phyloP scores from a whole-genome alignment of 2,329 filamentous ascomycete genomes.

The Didymosphaeria variabile region DNA sequence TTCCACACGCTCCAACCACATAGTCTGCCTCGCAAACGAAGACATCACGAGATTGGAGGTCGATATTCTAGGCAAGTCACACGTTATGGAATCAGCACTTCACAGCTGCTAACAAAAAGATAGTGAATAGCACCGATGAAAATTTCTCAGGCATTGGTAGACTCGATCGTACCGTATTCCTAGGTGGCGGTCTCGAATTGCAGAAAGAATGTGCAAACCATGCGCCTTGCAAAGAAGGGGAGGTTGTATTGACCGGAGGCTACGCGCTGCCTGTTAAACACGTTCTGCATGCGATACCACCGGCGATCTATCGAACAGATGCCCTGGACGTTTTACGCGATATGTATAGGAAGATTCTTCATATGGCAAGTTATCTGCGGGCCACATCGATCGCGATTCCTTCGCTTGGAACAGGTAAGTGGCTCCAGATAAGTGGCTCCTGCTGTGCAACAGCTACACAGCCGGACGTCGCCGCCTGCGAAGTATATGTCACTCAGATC shows the following conservation, averaged over 20 bases:
- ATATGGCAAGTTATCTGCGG: conserved; percentile 32
- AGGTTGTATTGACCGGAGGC: conserved; percentile 37
- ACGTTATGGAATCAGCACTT: too few relatives aligned
- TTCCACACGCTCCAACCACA: conserved; percentile 36
- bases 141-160: conserved; percentile 39
- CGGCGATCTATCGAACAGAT: conserved; percentile 31
- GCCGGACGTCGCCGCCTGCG: background rate
- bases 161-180: conserved; percentile 42
- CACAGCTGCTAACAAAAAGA: conserved; percentile 6
- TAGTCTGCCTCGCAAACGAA: conserved; percentile 39
- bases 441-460: background rate
- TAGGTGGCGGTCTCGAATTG: conserved; percentile 38
- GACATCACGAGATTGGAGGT: conserved; percentile 47
- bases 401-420: conserved; percentile 40
- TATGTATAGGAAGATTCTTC: conserved; percentile 40
- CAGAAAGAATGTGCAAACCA: conserved; percentile 33
- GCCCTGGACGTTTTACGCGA: conserved; percentile 37
- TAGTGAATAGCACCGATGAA: conserved; percentile 44
- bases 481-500: conserved; percentile 17
- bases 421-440: conserved; percentile 16
- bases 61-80: conserved; percentile 26
- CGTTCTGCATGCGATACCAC: conserved; percentile 41
- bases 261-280: conserved; percentile 41
- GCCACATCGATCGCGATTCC: conserved; percentile 46
- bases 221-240: conserved; percentile 37